Percentiles rank a stretch among this genome's conserved stretches.
Conservation (phyloP, 495 filamentous ascomycete species). For the Penicillium lagena region DNA sequence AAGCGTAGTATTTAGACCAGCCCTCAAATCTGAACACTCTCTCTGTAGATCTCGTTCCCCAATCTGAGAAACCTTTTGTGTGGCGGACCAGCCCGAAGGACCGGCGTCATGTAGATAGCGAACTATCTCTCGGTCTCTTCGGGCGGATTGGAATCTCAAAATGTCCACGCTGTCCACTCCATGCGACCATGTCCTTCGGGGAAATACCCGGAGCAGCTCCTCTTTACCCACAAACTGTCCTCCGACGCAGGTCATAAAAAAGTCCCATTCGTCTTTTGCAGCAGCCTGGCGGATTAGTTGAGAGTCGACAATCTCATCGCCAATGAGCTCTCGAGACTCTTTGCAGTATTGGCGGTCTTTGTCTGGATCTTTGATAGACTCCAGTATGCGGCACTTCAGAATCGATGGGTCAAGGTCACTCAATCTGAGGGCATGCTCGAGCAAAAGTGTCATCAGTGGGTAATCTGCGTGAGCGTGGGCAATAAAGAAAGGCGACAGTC, state of each 20-base stretch:
- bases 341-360: neutral
- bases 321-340: neutral
- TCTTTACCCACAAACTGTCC: conserved; percentile 3
- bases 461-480: conserved; percentile 2
- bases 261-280: conserved; percentile 5
- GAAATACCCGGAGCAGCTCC: neutral
- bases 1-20: too few relatives aligned
- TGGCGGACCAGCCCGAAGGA: too few relatives aligned
- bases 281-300: neutral
- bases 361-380: neutral
- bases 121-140: conserved; percentile 1
- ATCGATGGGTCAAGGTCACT: neutral
- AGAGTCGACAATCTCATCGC: neutral
- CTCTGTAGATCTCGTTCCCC: too few relatives aligned
- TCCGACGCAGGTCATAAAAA: conserved; percentile 6
- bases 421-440: neutral
- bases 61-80: too few relatives aligned
- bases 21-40: too few relatives aligned
- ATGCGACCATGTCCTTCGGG: neutral
- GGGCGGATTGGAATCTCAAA: conserved; percentile 1
- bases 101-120: neutral
- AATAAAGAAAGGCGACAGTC: neutral
- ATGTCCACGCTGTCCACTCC: conserved; percentile 2
- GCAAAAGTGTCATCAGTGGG: conserved; percentile 5
- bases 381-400: neutral